Evolutionary conservation across 345 rosid species (phyloP).

Genomic region (Citrus trifoliata): DNA sequence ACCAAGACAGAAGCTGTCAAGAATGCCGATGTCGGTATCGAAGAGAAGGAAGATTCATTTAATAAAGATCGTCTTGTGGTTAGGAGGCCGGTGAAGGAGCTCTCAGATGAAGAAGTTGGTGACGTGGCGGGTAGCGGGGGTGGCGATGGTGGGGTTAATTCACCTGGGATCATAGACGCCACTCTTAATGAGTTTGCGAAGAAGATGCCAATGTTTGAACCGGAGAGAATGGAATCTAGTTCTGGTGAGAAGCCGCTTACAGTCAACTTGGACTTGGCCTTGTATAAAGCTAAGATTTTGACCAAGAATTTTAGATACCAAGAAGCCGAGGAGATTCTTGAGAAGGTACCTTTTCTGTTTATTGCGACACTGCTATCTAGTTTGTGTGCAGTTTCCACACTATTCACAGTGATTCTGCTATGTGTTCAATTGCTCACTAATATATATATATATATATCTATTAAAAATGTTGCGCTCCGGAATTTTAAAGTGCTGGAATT

Average conservation of each 20-base stretch:
- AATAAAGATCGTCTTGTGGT: constrained; percentile 42
- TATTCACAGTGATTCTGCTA: too few species aligned
- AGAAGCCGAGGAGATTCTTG: constrained; percentile 69
- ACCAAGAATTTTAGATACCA: constrained; percentile 47
- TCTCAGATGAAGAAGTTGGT: constrained; percentile 32
- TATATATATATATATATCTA: too few species aligned
- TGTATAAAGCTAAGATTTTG: constrained; percentile 75
- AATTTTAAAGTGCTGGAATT: too few species aligned
- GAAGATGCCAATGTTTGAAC: constrained; percentile 92
- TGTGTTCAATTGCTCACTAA: too few species aligned
- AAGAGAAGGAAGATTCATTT: constrained; percentile 18
- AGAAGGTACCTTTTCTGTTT: constrained; percentile 48
- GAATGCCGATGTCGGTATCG: not conserved
- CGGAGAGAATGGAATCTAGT: constrained; percentile 50
- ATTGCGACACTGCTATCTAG: too few species aligned
- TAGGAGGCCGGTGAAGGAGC: constrained; percentile 71
- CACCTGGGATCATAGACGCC: constrained; percentile 49
- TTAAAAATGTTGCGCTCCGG: too few species aligned
- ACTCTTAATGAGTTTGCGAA: constrained; percentile 66
- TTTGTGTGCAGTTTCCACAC: too few species aligned
- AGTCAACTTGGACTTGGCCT: constrained; percentile 81
- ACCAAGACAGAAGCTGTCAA: not conserved
- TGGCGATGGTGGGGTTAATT: constrained; percentile 22
- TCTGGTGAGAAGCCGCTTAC: constrained; percentile 55
- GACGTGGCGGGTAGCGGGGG: not conserved